Percentiles rank a stretch among this genome's conserved stretches.
Conservation (phyloP, 768 basidiomycete genomes). For the Suillus placidus region DNA sequence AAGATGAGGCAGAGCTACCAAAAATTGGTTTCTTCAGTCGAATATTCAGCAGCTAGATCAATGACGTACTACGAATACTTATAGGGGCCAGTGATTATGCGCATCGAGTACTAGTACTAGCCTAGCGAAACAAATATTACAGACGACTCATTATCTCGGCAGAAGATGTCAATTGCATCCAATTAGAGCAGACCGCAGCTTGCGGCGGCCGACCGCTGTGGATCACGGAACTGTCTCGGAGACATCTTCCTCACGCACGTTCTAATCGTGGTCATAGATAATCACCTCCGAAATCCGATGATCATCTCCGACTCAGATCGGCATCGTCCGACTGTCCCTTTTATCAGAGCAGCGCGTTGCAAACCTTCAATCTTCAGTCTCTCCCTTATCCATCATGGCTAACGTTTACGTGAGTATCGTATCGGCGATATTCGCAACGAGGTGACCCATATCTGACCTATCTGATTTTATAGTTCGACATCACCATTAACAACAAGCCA, state of each 20-base stretch:
- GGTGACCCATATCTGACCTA: conserved; percentile 7
- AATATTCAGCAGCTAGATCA: conserved; percentile 14
- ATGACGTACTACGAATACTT: neutral
- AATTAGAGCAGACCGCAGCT: neutral
- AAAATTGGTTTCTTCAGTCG: conserved; percentile 18
- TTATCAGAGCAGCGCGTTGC: conserved; percentile 13
- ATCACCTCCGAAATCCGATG: conserved; percentile 17
- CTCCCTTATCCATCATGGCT: conserved; percentile 19
- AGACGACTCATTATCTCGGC: neutral
- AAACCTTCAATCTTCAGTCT: conserved; percentile 3
- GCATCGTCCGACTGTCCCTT: conserved; percentile 19
- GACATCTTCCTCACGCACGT: neutral
- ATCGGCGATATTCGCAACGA: neutral
- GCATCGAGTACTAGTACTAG: neutral
- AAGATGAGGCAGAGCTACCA: conserved; percentile 31
- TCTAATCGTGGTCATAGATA: conserved; percentile 1
- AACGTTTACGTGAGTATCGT: conserved; percentile 21
- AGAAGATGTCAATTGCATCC: neutral
- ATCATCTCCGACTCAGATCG: conserved; percentile 22
- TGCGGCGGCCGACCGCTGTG: neutral
- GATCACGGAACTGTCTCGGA: neutral
- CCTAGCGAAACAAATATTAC: neutral
- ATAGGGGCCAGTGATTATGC: neutral
- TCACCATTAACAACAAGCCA: conserved; percentile 45
- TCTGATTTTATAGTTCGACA: conserved; percentile 59